Conservation (phyloP, 495 filamentous ascomycete species). For the Penicillium salamii region DNA sequence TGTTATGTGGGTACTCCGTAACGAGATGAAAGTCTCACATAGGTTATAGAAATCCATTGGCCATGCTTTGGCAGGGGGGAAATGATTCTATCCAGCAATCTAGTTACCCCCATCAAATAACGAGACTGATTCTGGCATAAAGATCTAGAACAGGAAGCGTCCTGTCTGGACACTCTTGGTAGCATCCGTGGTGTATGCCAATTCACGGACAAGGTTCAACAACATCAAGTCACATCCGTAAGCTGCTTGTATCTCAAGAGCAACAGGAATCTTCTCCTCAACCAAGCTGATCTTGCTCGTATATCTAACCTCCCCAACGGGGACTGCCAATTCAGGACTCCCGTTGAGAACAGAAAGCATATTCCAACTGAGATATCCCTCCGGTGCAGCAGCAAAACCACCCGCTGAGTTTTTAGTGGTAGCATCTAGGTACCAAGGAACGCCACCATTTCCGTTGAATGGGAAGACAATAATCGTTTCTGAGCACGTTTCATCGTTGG, state of each 20-base stretch:
- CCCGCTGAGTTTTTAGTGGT: neutral
- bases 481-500: neutral
- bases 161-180: neutral
- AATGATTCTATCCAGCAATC: no score
- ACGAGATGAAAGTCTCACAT: no score
- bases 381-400: neutral
- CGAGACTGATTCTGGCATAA: no score
- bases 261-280: neutral
- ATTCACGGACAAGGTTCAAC: neutral
- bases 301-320: neutral
- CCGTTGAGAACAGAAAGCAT: neutral
- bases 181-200: neutral
- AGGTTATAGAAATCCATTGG: no score
- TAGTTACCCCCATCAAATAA: no score
- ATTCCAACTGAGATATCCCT: neutral
- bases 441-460: neutral
- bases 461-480: neutral
- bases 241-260: neutral
- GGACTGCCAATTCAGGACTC: neutral
- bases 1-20: no score
- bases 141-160: neutral
- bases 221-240: neutral
- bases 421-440: neutral
- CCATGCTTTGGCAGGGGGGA: no score
- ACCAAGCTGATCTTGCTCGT: neutral